These are phyloP conservation scores for Xylaria sp. DNA, from an alignment of 2,329 filamentous ascomycete genomes.

Conservation along the genomic window DNA sequence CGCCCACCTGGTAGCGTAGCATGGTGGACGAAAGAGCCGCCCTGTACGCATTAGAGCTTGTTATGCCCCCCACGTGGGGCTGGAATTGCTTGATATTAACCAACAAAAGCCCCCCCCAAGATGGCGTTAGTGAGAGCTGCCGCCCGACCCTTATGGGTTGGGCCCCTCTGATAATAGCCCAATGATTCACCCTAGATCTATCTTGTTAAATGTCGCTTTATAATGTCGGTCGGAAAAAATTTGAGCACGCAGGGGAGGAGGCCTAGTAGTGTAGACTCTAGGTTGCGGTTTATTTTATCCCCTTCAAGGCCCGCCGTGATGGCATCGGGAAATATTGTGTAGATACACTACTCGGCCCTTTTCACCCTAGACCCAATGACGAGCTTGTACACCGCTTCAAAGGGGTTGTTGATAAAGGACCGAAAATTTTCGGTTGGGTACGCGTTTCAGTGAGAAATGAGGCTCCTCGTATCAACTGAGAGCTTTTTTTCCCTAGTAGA, in stretches of 20 bases:
- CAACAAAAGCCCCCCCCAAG: neutral
- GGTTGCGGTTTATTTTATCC: conserved; percentile 4
- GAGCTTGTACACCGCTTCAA: conserved; percentile 6
- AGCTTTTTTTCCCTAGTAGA: neutral
- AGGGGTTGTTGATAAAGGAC: conserved; percentile 4
- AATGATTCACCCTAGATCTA: neutral
- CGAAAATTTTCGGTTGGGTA: conserved; percentile 27
- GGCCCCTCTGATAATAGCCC: neutral
- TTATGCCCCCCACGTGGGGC: conserved; percentile 13
- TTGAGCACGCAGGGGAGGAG: neutral
- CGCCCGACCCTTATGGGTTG: neutral
- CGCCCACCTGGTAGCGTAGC: neutral
- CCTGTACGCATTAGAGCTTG: neutral
- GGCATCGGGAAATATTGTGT: neutral
- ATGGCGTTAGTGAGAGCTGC: neutral
- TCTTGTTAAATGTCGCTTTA: neutral
- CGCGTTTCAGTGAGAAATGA: neutral
- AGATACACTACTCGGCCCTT: conserved; percentile 17
- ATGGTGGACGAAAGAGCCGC: neutral
- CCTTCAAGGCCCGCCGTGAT: neutral
- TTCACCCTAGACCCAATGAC: conserved; percentile 6
- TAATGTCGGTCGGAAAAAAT: neutral
- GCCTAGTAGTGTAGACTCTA: neutral
- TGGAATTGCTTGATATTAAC: neutral
- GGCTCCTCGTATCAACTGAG: conserved; percentile 10